These are phyloP conservation scores for Smallanthus sonchifolius DNA, from an alignment of 129 eudicot genomes.

Conservation along the genomic window DNA sequence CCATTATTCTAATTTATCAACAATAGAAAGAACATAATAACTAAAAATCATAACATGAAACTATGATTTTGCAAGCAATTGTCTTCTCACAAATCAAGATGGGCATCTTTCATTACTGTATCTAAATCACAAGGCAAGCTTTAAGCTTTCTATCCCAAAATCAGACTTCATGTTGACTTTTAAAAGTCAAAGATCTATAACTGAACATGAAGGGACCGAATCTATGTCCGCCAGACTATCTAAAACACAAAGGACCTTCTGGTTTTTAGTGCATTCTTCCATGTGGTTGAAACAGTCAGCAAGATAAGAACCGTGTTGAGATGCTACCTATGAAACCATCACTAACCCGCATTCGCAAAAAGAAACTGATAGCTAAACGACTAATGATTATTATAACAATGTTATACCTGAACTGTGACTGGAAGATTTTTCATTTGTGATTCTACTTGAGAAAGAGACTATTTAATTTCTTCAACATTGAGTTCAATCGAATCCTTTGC, in stretches of 20 bases:
- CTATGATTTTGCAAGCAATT: too few species aligned
- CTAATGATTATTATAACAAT: not conserved
- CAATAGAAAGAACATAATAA: too few species aligned
- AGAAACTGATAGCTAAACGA: not conserved
- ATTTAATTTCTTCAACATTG: slow-evolving; percentile 66
- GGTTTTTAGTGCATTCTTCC: slow-evolving; percentile 76
- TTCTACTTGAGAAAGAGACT: slow-evolving; percentile 78
- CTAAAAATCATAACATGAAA: too few species aligned
- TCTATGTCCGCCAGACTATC: slow-evolving; percentile 80
- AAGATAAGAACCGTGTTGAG: slow-evolving; percentile 88
- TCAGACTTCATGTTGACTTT: not conserved
- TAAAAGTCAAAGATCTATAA: not conserved
- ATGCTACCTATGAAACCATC: slow-evolving; percentile 64
- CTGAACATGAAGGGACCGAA: slow-evolving; percentile 84
- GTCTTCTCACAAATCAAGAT: too few species aligned
- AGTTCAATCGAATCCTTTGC: slow-evolving; percentile 60
- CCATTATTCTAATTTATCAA: too few species aligned
- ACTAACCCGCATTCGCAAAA: slow-evolving; percentile 10
- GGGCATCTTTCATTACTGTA: too few species aligned
- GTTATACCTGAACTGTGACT: slow-evolving; percentile 78
- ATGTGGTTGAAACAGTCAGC: slow-evolving; percentile 88
- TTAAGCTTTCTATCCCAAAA: not conserved
- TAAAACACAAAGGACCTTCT: slow-evolving; percentile 82
- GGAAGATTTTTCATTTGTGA: slow-evolving; percentile 93
- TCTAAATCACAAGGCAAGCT: not conserved